Base-by-base conservation (phyloP, 495 filamentous ascomycete genomes). In the Haplographium delicatum region DNA sequence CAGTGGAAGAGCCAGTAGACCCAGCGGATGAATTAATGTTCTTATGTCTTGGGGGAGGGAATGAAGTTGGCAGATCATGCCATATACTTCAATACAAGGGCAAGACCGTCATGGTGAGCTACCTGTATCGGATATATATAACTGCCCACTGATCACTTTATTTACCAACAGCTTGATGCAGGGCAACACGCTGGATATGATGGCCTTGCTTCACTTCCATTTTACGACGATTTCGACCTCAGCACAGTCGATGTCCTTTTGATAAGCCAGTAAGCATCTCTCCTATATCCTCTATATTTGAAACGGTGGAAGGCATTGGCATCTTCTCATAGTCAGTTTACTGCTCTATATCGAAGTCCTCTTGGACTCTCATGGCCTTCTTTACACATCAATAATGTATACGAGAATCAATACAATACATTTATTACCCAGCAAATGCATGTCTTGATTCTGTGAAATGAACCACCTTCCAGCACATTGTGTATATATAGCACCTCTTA, bases 41-140 rank as follows among this genome's bases (percentile, higher is more conserved):
- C 62, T 79, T 95, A 43, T 91, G 88, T 55, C 73, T 98, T 28
- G 93, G 93, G 44, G 93, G 93, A 50, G 91, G 93, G 30, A 97
- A 96, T 64, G 93, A 98, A 68, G 93, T 98, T 47, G 93, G 93
- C 45, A 79, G 93, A 49, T 96, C 93, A 51, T 97, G 93, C 69
- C 93, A 98, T 65, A 95, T 98, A 50, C 81, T 98, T 23, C 88
- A 96, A 62, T 98, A 98, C 77, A 98, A 97, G 63, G 93, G 93
- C 16, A 98, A 98, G 63, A 97, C 93, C 5, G 88, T 98, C 51
- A 98, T 98, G 93, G 89, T 91, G 70, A 50, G 83, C 70, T 8
- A 19, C 50, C 23, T 5, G 25, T 34, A 16, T 15, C 11, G n/a
- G n/a, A 43, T 7, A 2, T 28, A 38, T 35, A 51, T n/a, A 13